Base-by-base conservation (phyloP, 129 eudicot species). In the Artemisia annua region DNA sequence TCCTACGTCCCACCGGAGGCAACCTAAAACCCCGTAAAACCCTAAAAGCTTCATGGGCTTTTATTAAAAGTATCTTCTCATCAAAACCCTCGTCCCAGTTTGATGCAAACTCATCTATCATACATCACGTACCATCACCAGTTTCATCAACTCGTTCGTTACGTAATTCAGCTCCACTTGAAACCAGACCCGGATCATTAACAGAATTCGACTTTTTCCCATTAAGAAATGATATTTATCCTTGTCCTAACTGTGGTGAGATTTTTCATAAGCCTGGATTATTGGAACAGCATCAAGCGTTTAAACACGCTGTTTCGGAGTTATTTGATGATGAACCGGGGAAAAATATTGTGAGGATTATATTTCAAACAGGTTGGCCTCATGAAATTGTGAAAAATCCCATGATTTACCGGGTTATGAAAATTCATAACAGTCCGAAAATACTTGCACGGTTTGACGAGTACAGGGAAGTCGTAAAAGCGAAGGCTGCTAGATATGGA, bases 351-450 rank as follows among this genome's bases (percentile, higher is more conserved):
- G 91, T 92, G 0, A 73, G 83, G 60, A 92, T 92, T 63, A 92
- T 92, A 0, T 92, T 92, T 80, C 68, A 84, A 35, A 85, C 88
- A 65, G 98, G 98, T 51, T 92, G 98, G 98, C 85, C 91, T 10
- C 46, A 7, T 39, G 67, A 26, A 3, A 1, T 19, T 48, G 78
- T 72, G 2, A 65, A 72, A 35, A 70, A 56, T 53, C 91, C 96
- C 8, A 71, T 19, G 10, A 71, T 92, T 11, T 83, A 85, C 66
- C 89, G 94, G 76, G 84, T 92, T 54, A 85, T 92, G 69, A 92
- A 92, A 84, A 89, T 92, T 70, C 96, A 89, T 76, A 85, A 89
- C 69, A 75, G 85, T 19, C 83, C 86, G 3, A 89, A 85, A 20
- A 87, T 85, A 12, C 73, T 89, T 1, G 7, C 71, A 72, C 71